A percentile compares a stretch with the other conserved stretches of the same genome.
phyloP scores from a whole-genome alignment of 176 grass and related monocot genomes.

The Otatea glauca region DNA sequence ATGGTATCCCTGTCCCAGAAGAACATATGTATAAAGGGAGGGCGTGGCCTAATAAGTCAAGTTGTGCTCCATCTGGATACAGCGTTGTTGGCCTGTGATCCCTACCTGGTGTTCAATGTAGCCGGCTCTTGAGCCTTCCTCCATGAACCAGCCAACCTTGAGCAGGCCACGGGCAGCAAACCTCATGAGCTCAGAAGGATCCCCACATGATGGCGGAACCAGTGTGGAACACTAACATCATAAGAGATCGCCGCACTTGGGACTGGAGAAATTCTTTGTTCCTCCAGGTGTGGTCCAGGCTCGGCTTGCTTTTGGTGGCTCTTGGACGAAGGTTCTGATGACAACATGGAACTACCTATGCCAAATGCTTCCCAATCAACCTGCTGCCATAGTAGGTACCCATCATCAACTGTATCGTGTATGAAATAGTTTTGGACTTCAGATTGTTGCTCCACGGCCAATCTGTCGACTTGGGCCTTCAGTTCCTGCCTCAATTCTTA shows the following conservation, averaged over 20 bases:
- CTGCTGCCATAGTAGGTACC: slow-evolving; percentile 63
- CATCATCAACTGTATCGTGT: slow-evolving; percentile 23
- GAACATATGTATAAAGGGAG: slow-evolving; percentile 26
- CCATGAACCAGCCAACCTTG: slow-evolving; percentile 60
- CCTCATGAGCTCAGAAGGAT: slow-evolving; percentile 76
- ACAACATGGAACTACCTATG: slow-evolving; percentile 65
- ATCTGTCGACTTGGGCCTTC: slow-evolving; percentile 62
- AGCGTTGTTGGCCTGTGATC: slow-evolving; percentile 26
- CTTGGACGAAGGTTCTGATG: slow-evolving; percentile 47
- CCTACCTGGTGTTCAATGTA: slow-evolving; percentile 39
- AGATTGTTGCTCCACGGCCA: slow-evolving; percentile 56
- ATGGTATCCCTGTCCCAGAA: too few relatives aligned
- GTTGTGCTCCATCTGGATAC: slow-evolving; percentile 37
- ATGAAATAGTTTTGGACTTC: slow-evolving; percentile 39
- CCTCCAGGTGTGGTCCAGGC: not conserved
- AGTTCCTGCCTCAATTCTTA: slow-evolving; percentile 81
- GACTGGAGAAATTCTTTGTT: not conserved
- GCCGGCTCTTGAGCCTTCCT: slow-evolving; percentile 31
- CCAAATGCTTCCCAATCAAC: slow-evolving; percentile 96
- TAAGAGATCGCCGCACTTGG: not conserved
- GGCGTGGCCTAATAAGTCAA: not conserved
- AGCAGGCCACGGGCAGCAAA: slow-evolving; percentile 81
- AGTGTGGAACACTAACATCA: slow-evolving; percentile 41
- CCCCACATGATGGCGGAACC: slow-evolving; percentile 60
- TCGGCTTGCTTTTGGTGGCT: slow-evolving; percentile 30